Evolutionary conservation across 208 protist species (phyloP), one percentile per base, ranked within the genome.

Genomic region (Leishmania major): DNA sequence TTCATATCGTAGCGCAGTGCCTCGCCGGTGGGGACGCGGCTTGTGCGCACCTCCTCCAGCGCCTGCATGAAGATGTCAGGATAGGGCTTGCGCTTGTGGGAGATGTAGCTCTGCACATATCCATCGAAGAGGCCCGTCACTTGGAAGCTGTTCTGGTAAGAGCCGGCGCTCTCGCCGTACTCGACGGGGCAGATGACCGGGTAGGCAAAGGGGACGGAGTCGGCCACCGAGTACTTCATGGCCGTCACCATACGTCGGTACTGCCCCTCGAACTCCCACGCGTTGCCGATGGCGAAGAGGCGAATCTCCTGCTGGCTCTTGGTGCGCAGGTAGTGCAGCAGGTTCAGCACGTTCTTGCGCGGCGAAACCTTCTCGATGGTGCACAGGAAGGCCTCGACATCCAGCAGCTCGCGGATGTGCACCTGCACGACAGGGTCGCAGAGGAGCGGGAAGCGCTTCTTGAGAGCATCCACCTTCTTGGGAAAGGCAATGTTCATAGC

Each of bases 291-390:
- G 15, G 90, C 93, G 43, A 89, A 92, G 55, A 96, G 84, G 15
- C 91, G 88, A 53, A 96, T 94, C 85, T 96, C 91, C 74, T 94
- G 91, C 72, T 96, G 93, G 62, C 91, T 94, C 78, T 93, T 91
- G 43, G 86, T 72, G 45, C 91, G 93, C 60, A 96, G 82, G 75
- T 94, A 96, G 84, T 96, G 90, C 49, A 96, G 76, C 49, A 96
- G 86, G 79, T 94, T 94, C 70, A 96, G 82, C 75, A 96, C 93
- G 71, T 96, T 96, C 81, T 92, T 93, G n/a, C 93, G 89, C 31
- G 86, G 90, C 15, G 90, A 91, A 43, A 94, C 83, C 85, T 93
- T 93, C 77, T 96, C 93, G 25, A 96, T 78, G 22, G 89, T 92
- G 83, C 91, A 94, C 19, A 96, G 83, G 55, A 93, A 93, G 4